Evolutionary conservation across 2,329 filamentous ascomycete species (phyloP), one percentile per base, ranked within the genome.

Genomic region (Myriangium duriaei): DNA sequence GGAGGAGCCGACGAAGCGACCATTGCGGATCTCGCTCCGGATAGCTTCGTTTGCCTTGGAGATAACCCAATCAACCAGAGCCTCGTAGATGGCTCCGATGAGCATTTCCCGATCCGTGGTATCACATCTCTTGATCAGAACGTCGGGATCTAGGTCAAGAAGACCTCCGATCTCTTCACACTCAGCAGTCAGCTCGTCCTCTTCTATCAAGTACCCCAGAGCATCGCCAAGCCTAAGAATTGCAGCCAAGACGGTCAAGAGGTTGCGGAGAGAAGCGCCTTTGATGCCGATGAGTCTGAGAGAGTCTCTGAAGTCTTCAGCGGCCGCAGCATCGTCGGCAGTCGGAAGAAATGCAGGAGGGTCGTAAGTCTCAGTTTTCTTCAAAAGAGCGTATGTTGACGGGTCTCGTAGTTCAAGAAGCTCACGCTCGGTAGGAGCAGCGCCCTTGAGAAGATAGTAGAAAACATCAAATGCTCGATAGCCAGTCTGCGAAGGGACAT

Each of bases 381-480:
- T 76, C 12, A 98, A 68, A 1, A 98, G 66, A 4, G 76, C 62
- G 57, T 96, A 98, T 30, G 73, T 69, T 3, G 82, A 80, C 2
- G 83, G 74, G 6, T 76, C 68, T 60, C 85, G 81, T 18, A 98
- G 71, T 16, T 81, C 77, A 11, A 98, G 65, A 43, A 87, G 93
- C 55, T 96, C 88, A 40, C 85, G 72, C 62, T 98, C 91, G 2
- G 85, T 79, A 1, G 84, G 91, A 0, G 91, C 93, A 1, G 83
- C 81, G n/a, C 82, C 86, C 0, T 87, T 92, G 30, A 96, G 70
- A 1, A 98, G 74, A 52, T 95, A 96, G 63, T 98, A 96, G 55
- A 98, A 96, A 34, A 93, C 91, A 54, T 98, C 88, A 50, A 98
- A 98, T 3, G 88, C 91, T 45, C 91, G 79, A 59, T 85, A 85